Percentiles rank a stretch among this genome's conserved stretches.
phyloP scores from a whole-genome alignment of 2,329 filamentous ascomycete species.

The Pochonia chlamydosporia region DNA sequence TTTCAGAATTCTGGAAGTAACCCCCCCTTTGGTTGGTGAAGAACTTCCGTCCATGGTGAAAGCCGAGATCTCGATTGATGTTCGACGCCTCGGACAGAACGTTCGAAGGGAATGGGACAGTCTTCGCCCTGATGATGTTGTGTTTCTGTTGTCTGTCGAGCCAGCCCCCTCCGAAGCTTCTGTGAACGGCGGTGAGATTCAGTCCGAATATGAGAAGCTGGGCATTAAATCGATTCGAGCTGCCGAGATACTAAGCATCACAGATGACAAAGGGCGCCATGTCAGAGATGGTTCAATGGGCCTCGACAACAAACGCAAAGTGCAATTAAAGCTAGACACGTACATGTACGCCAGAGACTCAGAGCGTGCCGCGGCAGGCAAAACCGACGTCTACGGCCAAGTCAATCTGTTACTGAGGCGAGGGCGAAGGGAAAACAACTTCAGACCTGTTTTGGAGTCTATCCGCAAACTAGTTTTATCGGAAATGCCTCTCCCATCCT shows the following conservation, averaged over 20 bases:
- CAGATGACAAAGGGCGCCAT: slow-evolving; percentile 76
- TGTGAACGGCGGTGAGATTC: slow-evolving; percentile 43
- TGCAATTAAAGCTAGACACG: slow-evolving; percentile 79
- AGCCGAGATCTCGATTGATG: slow-evolving; percentile 80
- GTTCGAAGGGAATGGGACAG: slow-evolving; percentile 86
- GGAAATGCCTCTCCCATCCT: slow-evolving; percentile 78
- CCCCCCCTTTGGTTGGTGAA: slow-evolving; percentile 77
- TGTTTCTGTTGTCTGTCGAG: slow-evolving; percentile 79
- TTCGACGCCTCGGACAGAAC: slow-evolving; percentile 69
- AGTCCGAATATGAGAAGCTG: slow-evolving; percentile 50
- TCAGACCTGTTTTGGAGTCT: slow-evolving; percentile 86
- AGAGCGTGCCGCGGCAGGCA: slow-evolving; percentile 57
- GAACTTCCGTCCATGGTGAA: slow-evolving; percentile 77
- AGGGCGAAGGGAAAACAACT: slow-evolving; percentile 89
- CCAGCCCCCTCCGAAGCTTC: slow-evolving; percentile 46
- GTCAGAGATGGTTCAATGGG: slow-evolving; percentile 56
- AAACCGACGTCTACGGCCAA: slow-evolving; percentile 71
- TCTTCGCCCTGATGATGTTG: slow-evolving; percentile 77
- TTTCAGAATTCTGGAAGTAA: slow-evolving; percentile 68
- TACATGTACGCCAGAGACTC: slow-evolving; percentile 72
- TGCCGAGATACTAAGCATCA: slow-evolving; percentile 78
- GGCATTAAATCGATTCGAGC: slow-evolving; percentile 69
- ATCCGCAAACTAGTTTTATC: slow-evolving; percentile 82
- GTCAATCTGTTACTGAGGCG: slow-evolving; percentile 85
- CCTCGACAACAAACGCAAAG: slow-evolving; percentile 63